Base-by-base conservation (phyloP, 192 early-diverging fungal genomes). In the Coemansia sp. region DNA sequence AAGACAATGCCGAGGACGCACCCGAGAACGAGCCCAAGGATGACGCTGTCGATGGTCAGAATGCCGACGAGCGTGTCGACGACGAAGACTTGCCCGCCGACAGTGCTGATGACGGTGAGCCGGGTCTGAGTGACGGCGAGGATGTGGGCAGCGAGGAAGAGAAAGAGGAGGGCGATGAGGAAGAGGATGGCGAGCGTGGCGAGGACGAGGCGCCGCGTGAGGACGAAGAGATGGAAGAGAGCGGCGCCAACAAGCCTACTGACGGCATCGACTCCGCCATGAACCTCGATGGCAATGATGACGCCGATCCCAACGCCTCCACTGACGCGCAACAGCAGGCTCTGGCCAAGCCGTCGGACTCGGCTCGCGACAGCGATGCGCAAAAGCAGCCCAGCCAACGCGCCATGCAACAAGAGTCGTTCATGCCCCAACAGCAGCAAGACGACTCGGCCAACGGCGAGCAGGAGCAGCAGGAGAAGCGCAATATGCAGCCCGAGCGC, bases 401-500 rank as follows among this genome's bases (percentile, higher is more conserved):
- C 56, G 65, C 65, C 37, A 61, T 58, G 53, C 39, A 62, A 32
- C 52, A 24, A 35, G 67, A 70, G 15, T 44, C 29, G 32, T 69
- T 61, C n/a, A 39, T 39, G 58, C 58, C 58, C 37, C 35, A 59
- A 11, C n/a, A 29, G 13, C 29, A 56, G 34, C n/a, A 11, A 2
- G 10, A 35, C 12, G 69, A 72, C 13, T 55, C 24, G 49, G 60
- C 24, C 72, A 43, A 44, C 55, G 37, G 50, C 61, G 35, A 67
- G 35, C 50, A 50, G 59, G 45, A 49, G 41, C 39, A 84, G 20
- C 67, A 86, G 10, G 63, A 83, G 6, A 80, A 62, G 66, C 84
- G 67, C 44, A 71, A 93, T 53, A 84, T 86, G 45, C 95, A 97
- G 72, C 94, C 97, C 24, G 89, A 92, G 71, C 87, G 95, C 47